Conservation (phyloP, 2,329 filamentous ascomycete species). For the Sordariomycetes sp. region DNA sequence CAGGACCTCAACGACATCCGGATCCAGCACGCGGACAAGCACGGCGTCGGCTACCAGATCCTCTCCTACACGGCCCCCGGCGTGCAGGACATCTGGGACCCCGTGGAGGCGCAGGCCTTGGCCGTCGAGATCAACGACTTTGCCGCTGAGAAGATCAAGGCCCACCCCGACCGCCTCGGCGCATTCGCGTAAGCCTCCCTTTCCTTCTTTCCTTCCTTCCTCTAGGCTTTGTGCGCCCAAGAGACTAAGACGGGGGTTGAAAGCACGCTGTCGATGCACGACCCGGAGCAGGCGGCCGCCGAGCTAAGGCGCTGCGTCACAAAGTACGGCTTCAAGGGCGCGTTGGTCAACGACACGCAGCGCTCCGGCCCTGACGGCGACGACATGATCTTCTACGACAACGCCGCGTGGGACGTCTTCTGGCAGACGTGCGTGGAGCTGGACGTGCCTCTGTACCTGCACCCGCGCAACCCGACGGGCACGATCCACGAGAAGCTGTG, state of each 20-base stretch:
- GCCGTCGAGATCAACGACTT: slow-evolving; percentile 32
- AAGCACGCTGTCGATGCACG: slow-evolving; percentile 39
- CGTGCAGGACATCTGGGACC: slow-evolving; percentile 32
- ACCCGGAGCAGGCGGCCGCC: slow-evolving; percentile 34
- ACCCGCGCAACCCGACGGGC: slow-evolving; percentile 48
- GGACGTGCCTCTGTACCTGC: slow-evolving; percentile 54
- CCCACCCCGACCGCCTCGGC: slow-evolving; percentile 28
- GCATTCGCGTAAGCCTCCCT: slow-evolving; percentile 24
- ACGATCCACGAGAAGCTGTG: slow-evolving; percentile 46
- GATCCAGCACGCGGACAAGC: slow-evolving; percentile 30
- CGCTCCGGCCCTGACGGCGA: slow-evolving; percentile 46
- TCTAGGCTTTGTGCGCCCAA: background rate
- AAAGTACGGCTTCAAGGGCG: slow-evolving; percentile 51
- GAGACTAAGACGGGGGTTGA: background rate
- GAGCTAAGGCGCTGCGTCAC: slow-evolving; percentile 43
- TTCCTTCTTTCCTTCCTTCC: too few species aligned
- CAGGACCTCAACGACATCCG: slow-evolving; percentile 27
- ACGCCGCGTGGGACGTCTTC: slow-evolving; percentile 49
- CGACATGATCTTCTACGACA: slow-evolving; percentile 54
- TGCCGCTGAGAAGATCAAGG: slow-evolving; percentile 24
- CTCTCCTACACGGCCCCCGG: slow-evolving; percentile 37
- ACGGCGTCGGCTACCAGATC: slow-evolving; percentile 36
- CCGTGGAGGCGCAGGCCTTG: slow-evolving; percentile 25
- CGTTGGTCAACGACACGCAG: slow-evolving; percentile 52
- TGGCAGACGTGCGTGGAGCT: slow-evolving; percentile 47